Evolutionary conservation across 257 asterid genomes (phyloP).

Genomic region (Cordia subcordata): DNA sequence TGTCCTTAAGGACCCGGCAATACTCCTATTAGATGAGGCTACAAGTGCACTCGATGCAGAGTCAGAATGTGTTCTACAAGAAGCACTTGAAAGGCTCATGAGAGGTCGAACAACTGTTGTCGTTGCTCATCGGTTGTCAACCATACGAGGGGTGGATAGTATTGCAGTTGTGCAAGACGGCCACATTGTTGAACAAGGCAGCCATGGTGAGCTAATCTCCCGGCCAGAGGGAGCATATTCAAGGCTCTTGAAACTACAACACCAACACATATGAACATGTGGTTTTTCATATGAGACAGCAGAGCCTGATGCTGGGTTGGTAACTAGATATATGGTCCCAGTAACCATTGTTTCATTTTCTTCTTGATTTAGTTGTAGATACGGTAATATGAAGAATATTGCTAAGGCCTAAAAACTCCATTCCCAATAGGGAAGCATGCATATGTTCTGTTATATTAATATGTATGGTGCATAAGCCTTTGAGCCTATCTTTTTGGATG

Average conservation of each 20-base stretch:
- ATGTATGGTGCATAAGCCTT: not conserved
- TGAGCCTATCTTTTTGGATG: not conserved
- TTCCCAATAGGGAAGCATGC: conserved; percentile 2
- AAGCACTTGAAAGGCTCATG: conserved; percentile 12
- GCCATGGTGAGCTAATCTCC: conserved; percentile 75
- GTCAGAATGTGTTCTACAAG: conserved; percentile 10
- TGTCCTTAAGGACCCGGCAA: conserved; percentile 6
- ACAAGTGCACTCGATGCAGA: conserved; percentile 17
- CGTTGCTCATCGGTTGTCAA: conserved; percentile 41
- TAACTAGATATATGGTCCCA: conserved; percentile 17
- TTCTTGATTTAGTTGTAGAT: conserved; percentile 52
- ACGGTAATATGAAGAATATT: conserved; percentile 31
- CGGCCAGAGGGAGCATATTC: conserved; percentile 83
- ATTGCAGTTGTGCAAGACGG: conserved; percentile 97
- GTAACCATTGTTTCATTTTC: conserved; percentile 32
- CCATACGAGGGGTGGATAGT: conserved; percentile 77
- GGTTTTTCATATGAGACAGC: not conserved
- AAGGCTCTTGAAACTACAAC: conserved; percentile 83
- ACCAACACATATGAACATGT: conserved; percentile 53
- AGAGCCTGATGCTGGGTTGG: conserved; percentile 13
- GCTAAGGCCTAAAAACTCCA: conserved; percentile 20
- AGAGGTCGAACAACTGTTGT: conserved; percentile 5
- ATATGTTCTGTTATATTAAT: not conserved
- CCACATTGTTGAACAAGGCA: conserved; percentile 84
- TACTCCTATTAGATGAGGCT: conserved; percentile 12